These are phyloP conservation scores for Kluyveromyces aestuarii DNA, from an alignment of 805 yeast species.

Conservation along the genomic window DNA sequence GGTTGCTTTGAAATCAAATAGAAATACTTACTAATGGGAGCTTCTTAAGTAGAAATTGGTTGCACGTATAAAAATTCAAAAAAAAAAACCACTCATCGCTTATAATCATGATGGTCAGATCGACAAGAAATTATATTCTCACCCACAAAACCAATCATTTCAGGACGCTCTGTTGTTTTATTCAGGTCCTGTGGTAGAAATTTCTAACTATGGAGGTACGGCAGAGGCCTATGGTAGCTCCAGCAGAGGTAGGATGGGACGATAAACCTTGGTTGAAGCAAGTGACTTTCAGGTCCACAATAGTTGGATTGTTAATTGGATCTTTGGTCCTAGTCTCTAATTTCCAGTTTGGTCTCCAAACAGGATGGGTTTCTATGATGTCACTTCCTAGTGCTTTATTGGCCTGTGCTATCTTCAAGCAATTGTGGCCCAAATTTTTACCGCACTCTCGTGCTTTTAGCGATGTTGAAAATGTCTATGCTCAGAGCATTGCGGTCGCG, in stretches of 20 bases:
- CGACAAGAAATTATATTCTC: too few relatives aligned
- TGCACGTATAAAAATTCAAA: too few relatives aligned
- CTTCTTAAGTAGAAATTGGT: too few relatives aligned
- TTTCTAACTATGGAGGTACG: neutral
- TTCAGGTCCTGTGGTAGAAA: too few relatives aligned
- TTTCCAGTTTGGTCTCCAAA: constrained; percentile 93
- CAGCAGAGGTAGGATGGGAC: constrained; percentile 25
- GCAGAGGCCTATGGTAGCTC: neutral
- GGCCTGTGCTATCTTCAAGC: constrained; percentile 75
- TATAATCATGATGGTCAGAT: too few relatives aligned
- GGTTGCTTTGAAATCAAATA: neutral
- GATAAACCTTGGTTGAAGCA: constrained; percentile 51
- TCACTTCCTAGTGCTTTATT: constrained; percentile 86
- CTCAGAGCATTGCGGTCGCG: constrained; percentile 90
- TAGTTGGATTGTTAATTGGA: constrained; percentile 79
- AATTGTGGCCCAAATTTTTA: constrained; percentile 30
- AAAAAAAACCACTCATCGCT: too few relatives aligned
- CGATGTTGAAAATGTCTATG: constrained; percentile 90
- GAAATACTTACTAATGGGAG: neutral
- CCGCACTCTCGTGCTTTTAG: constrained; percentile 42
- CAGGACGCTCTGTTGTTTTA: too few relatives aligned
- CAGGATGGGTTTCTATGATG: constrained; percentile 99
- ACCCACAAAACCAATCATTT: too few relatives aligned
- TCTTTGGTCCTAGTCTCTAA: constrained; percentile 79
- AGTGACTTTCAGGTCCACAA: constrained; percentile 61